Base-by-base conservation (phyloP, 2,329 filamentous ascomycete genomes). In the Claviceps humidiphila region DNA sequence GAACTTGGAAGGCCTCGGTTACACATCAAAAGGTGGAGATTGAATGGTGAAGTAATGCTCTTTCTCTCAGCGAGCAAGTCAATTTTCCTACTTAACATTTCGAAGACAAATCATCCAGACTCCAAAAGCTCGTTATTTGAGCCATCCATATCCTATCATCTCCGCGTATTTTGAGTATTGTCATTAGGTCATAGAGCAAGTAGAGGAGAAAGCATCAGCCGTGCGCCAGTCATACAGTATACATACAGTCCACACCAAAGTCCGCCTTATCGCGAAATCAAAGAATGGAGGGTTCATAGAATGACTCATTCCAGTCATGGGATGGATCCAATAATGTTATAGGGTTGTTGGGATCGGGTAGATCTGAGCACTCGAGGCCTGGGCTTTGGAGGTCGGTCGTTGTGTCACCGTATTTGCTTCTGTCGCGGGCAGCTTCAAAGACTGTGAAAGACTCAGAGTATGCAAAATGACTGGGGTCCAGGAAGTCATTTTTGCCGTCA, bases 341-440 rank as follows among this genome's bases (percentile, higher is more conserved):
- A 20, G 59, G 53, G 22, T 58, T 58, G n/a, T 49, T 55, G 39
- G 60, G 47, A 11, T 65, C 60, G 22, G 63, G 54, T 48, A 57
- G 26, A 38, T 49, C 53, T 41, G 62, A 63, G 53, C 50, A 68
- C 60, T 57, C 57, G 3, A 58, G 50, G 16, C 64, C 66, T 41
- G 62, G 63, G 53, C 50, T 69, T 60, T 57, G 58, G 2, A 58
- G 49, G 16, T 65, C 66, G 53, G 49, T 64, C 57, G 58, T 61
- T 41, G 59, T 56, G n/a, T 59, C 39, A n/a, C 60, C 59, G 52
- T 68, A 72, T 50, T 61, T 62, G 24, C 65, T 65, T 51, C 72
- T 59, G 26, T 71, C 66, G 53, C 69, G 74, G 8, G 68, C 64
- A 20, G 65, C 59, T 5, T 72, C 67, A 53, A 71, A 74, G 9